Base-by-base conservation (phyloP, 768 basidiomycete genomes). In the Naganishia vaughanmartiniae region DNA sequence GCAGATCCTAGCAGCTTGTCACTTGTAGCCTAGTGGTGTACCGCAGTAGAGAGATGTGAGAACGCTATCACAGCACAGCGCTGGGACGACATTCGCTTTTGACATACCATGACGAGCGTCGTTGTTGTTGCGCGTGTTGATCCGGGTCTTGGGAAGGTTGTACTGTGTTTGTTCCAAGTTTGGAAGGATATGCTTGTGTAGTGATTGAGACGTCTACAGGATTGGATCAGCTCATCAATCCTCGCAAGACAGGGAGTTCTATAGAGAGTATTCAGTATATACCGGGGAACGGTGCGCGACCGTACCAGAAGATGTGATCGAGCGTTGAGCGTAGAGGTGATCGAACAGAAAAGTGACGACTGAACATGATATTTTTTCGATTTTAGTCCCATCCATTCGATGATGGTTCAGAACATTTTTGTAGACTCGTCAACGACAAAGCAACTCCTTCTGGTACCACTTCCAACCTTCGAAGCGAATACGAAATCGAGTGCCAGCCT, bases 1-100 rank as follows among this genome's bases (percentile, higher is more conserved):
- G 83, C 75, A 34, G 88, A 87, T 63, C 93, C 93, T 12, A 93
- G 82, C 53, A 85, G 83, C 83, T 90, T 93, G 82, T 96, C 93
- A 74, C 88, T 90, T 74, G 86, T 79, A 48, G 87, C 88, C 93
- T 95, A 69, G 15, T n/a, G 58, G 39, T 12, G 19, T 10, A 45
- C 4, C 19, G 11, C 28, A 17, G 17, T n/a, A 45, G 42, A n/a
- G 33, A 58, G 17, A 58, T 33, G 33, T n/a, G 14, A 12, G n/a
- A 42, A 6, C 28, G 14, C 5, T 63, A 30, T n/a, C 10, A 46
- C 10, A 17, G 26, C 4, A 28, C 24, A 19, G 28, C 17, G 10
- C 31, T 2, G n/a, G 2, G 21, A n/a, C 28, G 28, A 39, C 60
- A 60, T 42, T 15, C 30, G 39, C 34, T 24, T 33, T 10, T 11